Conservation (phyloP, 2,329 filamentous ascomycete genomes). For the Xylaria sp. region DNA sequence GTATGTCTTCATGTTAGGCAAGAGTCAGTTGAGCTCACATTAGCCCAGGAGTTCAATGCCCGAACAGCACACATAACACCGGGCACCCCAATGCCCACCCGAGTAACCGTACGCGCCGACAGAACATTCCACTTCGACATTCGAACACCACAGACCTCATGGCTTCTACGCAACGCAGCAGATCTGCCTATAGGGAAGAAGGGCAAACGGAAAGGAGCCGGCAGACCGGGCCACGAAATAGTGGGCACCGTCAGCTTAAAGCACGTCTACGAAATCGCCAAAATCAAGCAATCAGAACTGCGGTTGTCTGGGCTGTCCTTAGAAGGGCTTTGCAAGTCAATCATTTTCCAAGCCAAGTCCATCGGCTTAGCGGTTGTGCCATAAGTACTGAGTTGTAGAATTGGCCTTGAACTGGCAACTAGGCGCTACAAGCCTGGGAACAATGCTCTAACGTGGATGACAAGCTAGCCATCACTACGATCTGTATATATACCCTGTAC, state of each 20-base stretch:
- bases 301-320: conserved; percentile 77
- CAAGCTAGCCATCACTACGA: neutral
- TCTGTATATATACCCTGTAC: conserved; percentile 31
- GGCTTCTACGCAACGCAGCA: conserved; percentile 85
- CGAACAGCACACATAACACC: conserved; percentile 84
- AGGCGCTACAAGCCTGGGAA: conserved; percentile 8
- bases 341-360: conserved; percentile 80
- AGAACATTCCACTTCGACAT: conserved; percentile 93
- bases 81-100: conserved; percentile 89
- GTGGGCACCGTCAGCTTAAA: conserved; percentile 92
- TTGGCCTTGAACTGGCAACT: neutral
- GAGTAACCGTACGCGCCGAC: conserved; percentile 91
- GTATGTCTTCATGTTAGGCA: conserved; percentile 5
- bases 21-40: conserved; percentile 36
- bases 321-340: conserved; percentile 76
- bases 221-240: conserved; percentile 77
- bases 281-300: conserved; percentile 87
- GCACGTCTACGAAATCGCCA: conserved; percentile 97
- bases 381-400: conserved; percentile 13
- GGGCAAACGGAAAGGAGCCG: conserved; percentile 81
- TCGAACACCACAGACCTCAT: conserved; percentile 93
- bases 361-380: conserved; percentile 78
- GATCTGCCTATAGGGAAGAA: conserved; percentile 77
- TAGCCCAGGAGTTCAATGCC: conserved; percentile 90
- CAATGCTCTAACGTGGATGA: neutral